These are phyloP conservation scores for Tubosaeta sp. DNA, from an alignment of 768 basidiomycete species.

Conservation along the genomic window DNA sequence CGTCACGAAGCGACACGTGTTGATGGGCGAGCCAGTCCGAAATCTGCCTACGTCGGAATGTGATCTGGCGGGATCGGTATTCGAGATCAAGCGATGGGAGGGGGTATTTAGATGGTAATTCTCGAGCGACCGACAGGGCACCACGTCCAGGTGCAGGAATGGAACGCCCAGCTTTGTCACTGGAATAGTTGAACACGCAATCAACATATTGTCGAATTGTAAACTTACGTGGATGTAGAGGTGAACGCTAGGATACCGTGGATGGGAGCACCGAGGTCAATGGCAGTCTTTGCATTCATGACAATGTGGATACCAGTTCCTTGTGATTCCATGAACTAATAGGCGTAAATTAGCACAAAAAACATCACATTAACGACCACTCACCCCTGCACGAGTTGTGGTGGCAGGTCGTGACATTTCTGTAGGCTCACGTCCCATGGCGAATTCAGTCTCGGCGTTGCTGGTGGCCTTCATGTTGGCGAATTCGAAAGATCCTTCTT, in stretches of 20 bases:
- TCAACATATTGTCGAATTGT: background rate
- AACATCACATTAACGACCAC: conserved; percentile 21
- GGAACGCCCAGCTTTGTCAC: conserved; percentile 97
- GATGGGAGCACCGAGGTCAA: conserved; percentile 91
- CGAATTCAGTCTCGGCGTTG: conserved; percentile 95
- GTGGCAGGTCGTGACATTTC: conserved; percentile 99
- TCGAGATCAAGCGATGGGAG: conserved; percentile 76
- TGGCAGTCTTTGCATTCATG: conserved; percentile 94
- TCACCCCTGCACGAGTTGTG: conserved; percentile 88
- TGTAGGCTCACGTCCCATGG: conserved; percentile 97
- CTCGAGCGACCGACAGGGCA: conserved; percentile 82
- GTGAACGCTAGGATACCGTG: conserved; percentile 94
- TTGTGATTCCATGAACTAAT: conserved; percentile 93
- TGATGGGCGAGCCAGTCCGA: conserved; percentile 93
- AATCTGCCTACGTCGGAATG: conserved; percentile 94
- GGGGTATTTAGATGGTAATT: conserved; percentile 75
- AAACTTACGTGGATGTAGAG: conserved; percentile 85
- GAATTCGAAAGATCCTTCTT: conserved; percentile 98
- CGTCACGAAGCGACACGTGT: conserved; percentile 76
- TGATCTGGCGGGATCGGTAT: conserved; percentile 90
- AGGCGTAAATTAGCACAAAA: conserved; percentile 1
- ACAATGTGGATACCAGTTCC: conserved; percentile 96
- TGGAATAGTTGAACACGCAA: conserved; percentile 28
- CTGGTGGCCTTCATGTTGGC: conserved; percentile 99
- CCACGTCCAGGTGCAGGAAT: conserved; percentile 96